phyloP scores from a whole-genome alignment of 257 asterid species.

The Ajuga chamaepitys region DNA sequence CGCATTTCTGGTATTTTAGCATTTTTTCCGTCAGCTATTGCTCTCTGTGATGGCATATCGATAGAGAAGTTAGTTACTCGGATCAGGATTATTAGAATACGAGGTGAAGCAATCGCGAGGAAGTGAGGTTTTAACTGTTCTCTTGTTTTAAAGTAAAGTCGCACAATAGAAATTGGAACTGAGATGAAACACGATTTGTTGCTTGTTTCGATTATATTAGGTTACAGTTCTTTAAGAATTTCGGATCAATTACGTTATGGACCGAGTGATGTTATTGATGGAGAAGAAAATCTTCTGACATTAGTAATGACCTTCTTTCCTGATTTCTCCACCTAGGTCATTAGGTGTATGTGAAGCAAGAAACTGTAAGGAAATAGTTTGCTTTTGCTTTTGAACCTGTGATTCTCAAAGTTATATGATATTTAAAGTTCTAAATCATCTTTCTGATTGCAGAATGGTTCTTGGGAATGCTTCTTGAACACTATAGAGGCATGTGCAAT shows the following conservation, averaged over 20 bases:
- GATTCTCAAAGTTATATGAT: conserved; percentile 1
- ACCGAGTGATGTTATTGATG: neutral
- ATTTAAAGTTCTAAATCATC: neutral
- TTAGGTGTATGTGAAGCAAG: conserved; percentile 1
- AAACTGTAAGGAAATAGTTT: neutral
- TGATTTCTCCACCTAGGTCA: neutral
- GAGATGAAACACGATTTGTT: neutral
- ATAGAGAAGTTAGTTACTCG: neutral
- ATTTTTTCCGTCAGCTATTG: no score
- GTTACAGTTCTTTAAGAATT: neutral
- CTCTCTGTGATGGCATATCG: neutral
- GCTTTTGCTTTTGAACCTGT: neutral
- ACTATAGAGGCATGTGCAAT: conserved; percentile 90
- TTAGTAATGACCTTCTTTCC: neutral
- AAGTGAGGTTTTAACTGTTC: neutral
- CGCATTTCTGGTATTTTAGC: neutral
- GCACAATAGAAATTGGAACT: neutral
- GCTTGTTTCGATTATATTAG: neutral
- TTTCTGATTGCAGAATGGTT: conserved; percentile 64
- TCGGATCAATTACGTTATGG: neutral
- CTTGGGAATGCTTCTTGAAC: conserved; percentile 67
- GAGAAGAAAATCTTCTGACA: neutral
- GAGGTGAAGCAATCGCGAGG: neutral
- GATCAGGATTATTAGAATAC: neutral
- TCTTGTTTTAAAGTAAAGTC: neutral